phyloP scores from a whole-genome alignment of 106 monocot genomes.

The Dendrobium chrysotoxum region DNA sequence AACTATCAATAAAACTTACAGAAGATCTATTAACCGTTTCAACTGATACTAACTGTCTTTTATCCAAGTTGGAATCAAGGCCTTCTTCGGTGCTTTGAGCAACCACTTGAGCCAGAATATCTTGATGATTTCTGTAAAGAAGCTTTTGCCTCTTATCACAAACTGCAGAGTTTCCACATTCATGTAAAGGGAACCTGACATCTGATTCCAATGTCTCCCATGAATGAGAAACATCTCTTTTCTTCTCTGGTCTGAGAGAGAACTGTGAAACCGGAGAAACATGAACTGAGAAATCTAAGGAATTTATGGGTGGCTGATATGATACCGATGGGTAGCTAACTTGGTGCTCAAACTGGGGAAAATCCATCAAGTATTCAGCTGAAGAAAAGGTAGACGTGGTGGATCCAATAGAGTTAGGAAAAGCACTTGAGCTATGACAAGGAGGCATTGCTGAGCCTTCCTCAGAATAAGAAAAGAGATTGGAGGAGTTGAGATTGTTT shows the following conservation, averaged over 20 bases:
- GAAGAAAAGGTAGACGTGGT: conserved; percentile 28
- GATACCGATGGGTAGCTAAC: not conserved
- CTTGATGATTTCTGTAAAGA: conserved; percentile 7
- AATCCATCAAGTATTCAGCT: conserved; percentile 27
- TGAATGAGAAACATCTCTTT: conserved; percentile 8
- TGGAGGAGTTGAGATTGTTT: not conserved
- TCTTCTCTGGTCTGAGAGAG: not conserved
- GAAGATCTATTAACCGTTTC: not conserved
- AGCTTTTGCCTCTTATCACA: not conserved
- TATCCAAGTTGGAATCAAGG: not conserved
- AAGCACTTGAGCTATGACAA: not conserved
- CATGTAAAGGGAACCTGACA: conserved; percentile 16
- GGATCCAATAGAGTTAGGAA: conserved; percentile 24
- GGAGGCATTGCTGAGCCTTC: not conserved
- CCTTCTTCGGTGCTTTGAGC: conserved; percentile 2
- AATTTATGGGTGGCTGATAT: conserved; percentile 3
- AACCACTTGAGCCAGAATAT: conserved; percentile 3
- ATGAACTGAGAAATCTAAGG: too few relatives aligned
- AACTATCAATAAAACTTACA: not conserved
- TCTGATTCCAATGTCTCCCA: conserved; percentile 19
- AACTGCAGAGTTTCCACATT: conserved; percentile 10
- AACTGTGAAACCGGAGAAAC: not conserved
- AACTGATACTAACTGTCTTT: not conserved
- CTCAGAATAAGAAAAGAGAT: not conserved
- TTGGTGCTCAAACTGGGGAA: conserved; percentile 32